Percentiles rank a stretch among this genome's conserved stretches.
phyloP scores from a whole-genome alignment of 2,329 filamentous ascomycete species.

The Ambrosiella cleistominuta region DNA sequence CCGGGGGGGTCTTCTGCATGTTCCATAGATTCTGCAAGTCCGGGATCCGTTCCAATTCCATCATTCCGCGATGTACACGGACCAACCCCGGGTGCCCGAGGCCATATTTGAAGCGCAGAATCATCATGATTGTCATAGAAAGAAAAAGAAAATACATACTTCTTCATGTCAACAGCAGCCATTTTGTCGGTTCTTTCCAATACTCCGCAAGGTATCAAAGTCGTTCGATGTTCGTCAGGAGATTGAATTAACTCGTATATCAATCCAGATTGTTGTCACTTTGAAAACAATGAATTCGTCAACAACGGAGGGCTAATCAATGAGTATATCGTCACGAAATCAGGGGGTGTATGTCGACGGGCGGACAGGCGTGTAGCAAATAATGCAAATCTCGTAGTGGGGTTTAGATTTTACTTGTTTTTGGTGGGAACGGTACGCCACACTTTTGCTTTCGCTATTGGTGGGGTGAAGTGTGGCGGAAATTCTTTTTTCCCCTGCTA shows the following conservation, averaged over 20 bases:
- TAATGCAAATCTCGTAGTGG: neutral
- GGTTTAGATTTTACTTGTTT: neutral
- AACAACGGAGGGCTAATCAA: neutral
- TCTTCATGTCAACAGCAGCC: conserved; percentile 5
- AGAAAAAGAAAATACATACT: neutral
- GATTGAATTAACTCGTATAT: too few relatives aligned
- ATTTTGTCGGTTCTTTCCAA: neutral
- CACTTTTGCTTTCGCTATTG: neutral
- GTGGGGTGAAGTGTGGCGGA: neutral
- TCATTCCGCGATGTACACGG: too few relatives aligned
- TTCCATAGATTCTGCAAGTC: neutral
- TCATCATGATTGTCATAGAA: too few relatives aligned
- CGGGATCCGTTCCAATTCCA: too few relatives aligned
- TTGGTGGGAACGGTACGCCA: neutral
- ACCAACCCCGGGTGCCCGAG: too few relatives aligned
- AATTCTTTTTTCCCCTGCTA: neutral
- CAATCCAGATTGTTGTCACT: neutral
- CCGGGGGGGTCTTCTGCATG: neutral
- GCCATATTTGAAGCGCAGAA: too few relatives aligned
- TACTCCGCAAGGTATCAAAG: neutral
- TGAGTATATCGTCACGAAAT: too few relatives aligned
- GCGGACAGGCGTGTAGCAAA: neutral
- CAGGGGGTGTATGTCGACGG: too few relatives aligned
- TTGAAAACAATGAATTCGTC: neutral
- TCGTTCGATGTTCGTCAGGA: neutral